Evolutionary conservation across 441 rosid species (phyloP).

Genomic region (Erodium moschatum): DNA sequence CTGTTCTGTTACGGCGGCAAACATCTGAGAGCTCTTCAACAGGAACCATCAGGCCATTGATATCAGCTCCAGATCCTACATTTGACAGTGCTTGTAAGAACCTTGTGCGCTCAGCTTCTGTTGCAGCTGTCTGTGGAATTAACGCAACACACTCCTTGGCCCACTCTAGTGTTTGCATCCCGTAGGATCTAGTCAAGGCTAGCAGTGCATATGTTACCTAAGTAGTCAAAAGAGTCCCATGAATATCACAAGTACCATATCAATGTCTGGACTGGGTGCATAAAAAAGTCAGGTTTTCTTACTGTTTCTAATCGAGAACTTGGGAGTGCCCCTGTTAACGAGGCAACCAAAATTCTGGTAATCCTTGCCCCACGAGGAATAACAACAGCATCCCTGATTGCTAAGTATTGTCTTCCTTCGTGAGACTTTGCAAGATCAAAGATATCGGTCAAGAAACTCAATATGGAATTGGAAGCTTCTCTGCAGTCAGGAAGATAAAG

Average conservation of each 20-base stretch:
- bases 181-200: constrained; percentile 61
- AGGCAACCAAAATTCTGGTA: constrained; percentile 71
- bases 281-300: constrained; percentile 10
- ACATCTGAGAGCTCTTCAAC: constrained; percentile 84
- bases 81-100: constrained; percentile 66
- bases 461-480: constrained; percentile 90
- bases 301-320: constrained; percentile 89
- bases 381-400: constrained; percentile 58
- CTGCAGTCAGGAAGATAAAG: constrained; percentile 33
- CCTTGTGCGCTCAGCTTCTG: constrained; percentile 60
- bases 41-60: constrained; percentile 50
- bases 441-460: constrained; percentile 81
- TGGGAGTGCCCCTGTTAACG: constrained; percentile 92
- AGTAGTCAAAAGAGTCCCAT: background rate
- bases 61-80: constrained; percentile 63
- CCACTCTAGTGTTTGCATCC: constrained; percentile 67
- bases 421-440: constrained; percentile 72
- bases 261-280: too few relatives aligned
- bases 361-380: constrained; percentile 79
- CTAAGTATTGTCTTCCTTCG: constrained; percentile 51
- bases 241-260: background rate
- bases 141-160: constrained; percentile 52
- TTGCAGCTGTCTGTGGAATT: constrained; percentile 68
- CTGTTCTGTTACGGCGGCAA: constrained; percentile 80
- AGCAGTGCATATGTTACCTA: constrained; percentile 75